These are phyloP conservation scores for Nitzschia inconspicua DNA, from an alignment of 108 stramenopile genomes.

Conservation along the genomic window DNA sequence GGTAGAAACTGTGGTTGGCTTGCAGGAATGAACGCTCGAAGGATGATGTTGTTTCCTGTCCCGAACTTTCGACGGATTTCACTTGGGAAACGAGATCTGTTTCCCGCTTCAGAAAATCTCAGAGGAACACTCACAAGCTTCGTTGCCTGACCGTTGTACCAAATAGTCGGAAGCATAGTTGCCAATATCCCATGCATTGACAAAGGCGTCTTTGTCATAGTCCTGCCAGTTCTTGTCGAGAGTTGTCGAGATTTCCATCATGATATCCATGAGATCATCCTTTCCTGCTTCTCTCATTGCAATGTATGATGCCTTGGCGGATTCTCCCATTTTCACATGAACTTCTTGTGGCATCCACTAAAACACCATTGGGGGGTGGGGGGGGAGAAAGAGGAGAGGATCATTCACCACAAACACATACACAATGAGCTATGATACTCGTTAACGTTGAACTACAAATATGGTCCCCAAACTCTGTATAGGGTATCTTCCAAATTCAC, in stretches of 20 bases:
- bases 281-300: conserved; percentile 44
- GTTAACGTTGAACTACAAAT: not conserved
- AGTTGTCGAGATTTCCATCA: conserved; percentile 69
- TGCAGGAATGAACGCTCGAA: too few relatives aligned
- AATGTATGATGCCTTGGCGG: conserved; percentile 62
- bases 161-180: conserved; percentile 84
- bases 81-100: too few relatives aligned
- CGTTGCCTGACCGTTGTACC: conserved; percentile 53
- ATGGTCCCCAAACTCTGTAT: not conserved
- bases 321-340: conserved; percentile 68
- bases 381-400: not conserved
- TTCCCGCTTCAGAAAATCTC: conserved; percentile 34
- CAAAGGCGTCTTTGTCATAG: conserved; percentile 82
- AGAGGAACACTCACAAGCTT: conserved; percentile 73
- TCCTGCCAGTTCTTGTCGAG: conserved; percentile 60
- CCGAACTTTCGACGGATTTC: too few relatives aligned
- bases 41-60: too few relatives aligned
- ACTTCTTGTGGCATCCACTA: conserved; percentile 84
- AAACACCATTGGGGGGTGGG: not conserved
- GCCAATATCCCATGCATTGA: conserved; percentile 81
- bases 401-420: not conserved
- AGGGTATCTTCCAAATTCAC: not conserved
- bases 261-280: conserved; percentile 66
- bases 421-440: too few relatives aligned
- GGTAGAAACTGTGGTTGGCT: too few relatives aligned